Evolutionary conservation across 495 filamentous ascomycete species (phyloP).

Genomic region (Penicillium subrubescens): DNA sequence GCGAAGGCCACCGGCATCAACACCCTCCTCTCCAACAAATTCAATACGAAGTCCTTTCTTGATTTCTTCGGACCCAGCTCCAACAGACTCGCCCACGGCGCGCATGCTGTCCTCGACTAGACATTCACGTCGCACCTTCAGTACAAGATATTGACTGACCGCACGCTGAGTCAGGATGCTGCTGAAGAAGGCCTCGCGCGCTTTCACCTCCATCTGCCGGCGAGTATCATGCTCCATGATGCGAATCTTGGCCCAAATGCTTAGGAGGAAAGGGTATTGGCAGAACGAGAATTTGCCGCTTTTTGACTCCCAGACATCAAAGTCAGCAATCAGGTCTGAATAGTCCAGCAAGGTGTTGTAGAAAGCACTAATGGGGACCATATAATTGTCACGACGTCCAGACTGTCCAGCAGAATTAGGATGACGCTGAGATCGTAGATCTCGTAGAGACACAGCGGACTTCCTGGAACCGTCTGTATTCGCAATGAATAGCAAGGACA

Average conservation of each 20-base stretch:
- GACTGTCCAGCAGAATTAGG: slow-evolving; percentile 35
- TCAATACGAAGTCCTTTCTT: slow-evolving; percentile 91
- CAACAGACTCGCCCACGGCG: slow-evolving; percentile 84
- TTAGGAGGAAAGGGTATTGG: slow-evolving; percentile 92
- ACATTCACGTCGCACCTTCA: slow-evolving; percentile 83
- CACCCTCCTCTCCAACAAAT: slow-evolving; percentile 86
- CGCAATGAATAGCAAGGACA: slow-evolving; percentile 81
- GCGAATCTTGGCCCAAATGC: slow-evolving; percentile 90
- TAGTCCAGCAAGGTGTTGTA: slow-evolving; percentile 88
- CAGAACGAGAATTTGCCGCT: slow-evolving; percentile 83
- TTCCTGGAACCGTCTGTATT: slow-evolving; percentile 55
- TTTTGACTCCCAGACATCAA: slow-evolving; percentile 82
- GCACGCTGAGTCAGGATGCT: slow-evolving; percentile 75
- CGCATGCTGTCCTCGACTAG: slow-evolving; percentile 89
- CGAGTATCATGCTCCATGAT: slow-evolving; percentile 90
- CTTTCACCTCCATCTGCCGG: slow-evolving; percentile 89
- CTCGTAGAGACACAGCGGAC: slow-evolving; percentile 26
- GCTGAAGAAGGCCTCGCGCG: slow-evolving; percentile 88
- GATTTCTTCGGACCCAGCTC: slow-evolving; percentile 80
- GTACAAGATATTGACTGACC: slow-evolving; percentile 76
- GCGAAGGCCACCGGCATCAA: slow-evolving; percentile 87
- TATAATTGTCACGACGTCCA: slow-evolving; percentile 57
- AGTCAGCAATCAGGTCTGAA: slow-evolving; percentile 82
- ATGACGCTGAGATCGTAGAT: slow-evolving; percentile 17
- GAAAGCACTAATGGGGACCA: slow-evolving; percentile 79